Percentiles rank a stretch among this genome's conserved stretches.
These are phyloP conservation scores for Eucalyptus erythrocorys DNA, from an alignment of 345 rosid species.

Conservation along the genomic window DNA sequence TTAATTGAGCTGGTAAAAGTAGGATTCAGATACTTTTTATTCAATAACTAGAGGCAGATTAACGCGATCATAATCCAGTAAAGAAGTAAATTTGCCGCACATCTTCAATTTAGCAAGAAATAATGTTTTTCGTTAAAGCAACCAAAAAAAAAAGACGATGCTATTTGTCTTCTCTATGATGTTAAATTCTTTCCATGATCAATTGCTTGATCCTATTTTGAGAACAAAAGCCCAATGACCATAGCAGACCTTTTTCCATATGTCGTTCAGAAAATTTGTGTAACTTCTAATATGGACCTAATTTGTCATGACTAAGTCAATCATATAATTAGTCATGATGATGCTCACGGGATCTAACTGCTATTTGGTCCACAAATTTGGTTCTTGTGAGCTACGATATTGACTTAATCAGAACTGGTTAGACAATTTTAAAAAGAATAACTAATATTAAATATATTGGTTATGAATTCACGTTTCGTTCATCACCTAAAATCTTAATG, in stretches of 20 bases:
- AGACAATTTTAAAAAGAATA: neutral
- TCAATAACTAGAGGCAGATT: neutral
- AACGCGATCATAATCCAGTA: neutral
- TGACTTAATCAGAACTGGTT: no score
- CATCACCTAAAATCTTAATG: no score
- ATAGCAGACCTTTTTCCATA: neutral
- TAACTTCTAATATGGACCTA: neutral
- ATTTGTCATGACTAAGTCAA: neutral
- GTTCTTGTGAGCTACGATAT: neutral
- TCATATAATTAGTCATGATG: neutral
- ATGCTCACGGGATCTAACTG: neutral
- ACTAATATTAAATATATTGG: neutral
- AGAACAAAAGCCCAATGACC: neutral
- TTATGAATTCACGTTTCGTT: neutral
- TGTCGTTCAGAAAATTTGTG: neutral
- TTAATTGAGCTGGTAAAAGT: neutral
- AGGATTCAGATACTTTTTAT: no score
- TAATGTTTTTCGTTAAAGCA: neutral
- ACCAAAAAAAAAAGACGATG: no score
- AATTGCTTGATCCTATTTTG: neutral
- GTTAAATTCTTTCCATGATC: neutral
- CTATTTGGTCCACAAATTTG: neutral
- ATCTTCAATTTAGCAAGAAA: neutral
- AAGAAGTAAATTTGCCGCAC: neutral
- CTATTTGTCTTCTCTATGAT: neutral